These are phyloP conservation scores for Arabidopsis hybrid DNA, from an alignment of 441 rosid genomes.

Conservation along the genomic window DNA sequence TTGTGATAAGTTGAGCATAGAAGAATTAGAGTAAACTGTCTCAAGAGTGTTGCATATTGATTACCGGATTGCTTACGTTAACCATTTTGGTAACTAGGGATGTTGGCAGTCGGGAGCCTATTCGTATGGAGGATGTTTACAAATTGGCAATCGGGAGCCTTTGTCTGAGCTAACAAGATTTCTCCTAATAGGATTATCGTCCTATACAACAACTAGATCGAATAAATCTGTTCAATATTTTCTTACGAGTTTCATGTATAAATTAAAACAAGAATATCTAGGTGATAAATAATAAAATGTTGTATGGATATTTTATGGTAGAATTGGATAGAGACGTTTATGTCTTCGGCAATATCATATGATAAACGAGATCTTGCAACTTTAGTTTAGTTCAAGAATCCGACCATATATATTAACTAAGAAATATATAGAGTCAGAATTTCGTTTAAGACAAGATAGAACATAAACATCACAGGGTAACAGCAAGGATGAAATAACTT, in stretches of 20 bases:
- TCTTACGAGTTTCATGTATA: background rate
- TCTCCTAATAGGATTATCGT: too few species aligned
- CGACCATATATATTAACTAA: too few species aligned
- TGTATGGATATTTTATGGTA: too few species aligned
- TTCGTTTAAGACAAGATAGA: background rate
- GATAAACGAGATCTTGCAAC: too few species aligned
- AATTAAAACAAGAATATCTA: too few species aligned
- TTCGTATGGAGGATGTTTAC: conserved; percentile 4
- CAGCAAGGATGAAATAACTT: conserved; percentile 10
- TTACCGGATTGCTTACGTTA: conserved; percentile 2
- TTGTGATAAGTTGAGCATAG: too few species aligned
- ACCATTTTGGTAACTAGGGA: conserved; percentile 26
- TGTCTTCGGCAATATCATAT: too few species aligned
- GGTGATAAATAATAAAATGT: too few species aligned
- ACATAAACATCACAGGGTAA: conserved; percentile 13
- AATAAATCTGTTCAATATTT: background rate
- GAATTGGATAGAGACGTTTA: too few species aligned
- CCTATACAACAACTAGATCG: background rate
- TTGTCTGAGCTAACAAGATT: background rate
- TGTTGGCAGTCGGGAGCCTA: conserved; percentile 21
- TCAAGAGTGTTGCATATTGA: background rate
- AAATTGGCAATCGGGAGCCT: background rate
- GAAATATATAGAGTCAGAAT: too few species aligned
- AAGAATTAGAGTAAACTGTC: background rate
- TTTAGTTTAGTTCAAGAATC: too few species aligned